Evolutionary conservation across 495 filamentous ascomycete genomes (phyloP), one percentile per base, ranked within the genome.

Genomic region (Neohortaea acidophila): DNA sequence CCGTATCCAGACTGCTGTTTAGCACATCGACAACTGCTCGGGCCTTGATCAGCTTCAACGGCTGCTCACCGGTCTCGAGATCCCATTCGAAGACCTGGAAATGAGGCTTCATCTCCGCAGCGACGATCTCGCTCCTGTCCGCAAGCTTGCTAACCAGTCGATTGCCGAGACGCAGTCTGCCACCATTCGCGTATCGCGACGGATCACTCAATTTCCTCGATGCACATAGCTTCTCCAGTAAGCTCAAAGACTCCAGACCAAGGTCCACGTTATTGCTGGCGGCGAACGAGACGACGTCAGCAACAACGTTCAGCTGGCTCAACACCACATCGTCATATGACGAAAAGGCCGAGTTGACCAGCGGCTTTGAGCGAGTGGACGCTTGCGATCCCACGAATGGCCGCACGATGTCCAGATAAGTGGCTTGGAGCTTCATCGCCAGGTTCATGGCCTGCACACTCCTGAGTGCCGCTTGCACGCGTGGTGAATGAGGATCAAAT

Each of bases 301-400:
- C 75, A 27, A 94, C 65, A 28, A 93, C 60, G 12, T 67, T 55
- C 24, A 96, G 59, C 47, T 85, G 77, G 48, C 76, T 81, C 38
- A 93, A 65, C 26, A 99, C 65, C 18, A 81, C 87, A 47, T 96
- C 91, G 57, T 99, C 91, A 53, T 96, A 85, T 1, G 79, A 84
- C 11, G 75, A 65, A 38, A 87, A 76, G 2, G 81, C 68, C 6
- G 73, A 68, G 51, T 86, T 86, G 1, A 75, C 69, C 13, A 82
- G 73, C 25, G 58, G 57, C 17, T 55, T 58, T 38, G 60, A 62
- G 38, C 52, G 60, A 21, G 54, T 58, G 34, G 47, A 59, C 30
- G 62, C 52, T 21, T 70, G 64, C n/a, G 56, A 56, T 52, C 77
- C 81, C 43, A 92, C 64, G 6, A 80, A 48, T 3, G 86, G 82